Base-by-base conservation (phyloP, 2,329 filamentous ascomycete species). In the Coniochaeta prunicola region DNA sequence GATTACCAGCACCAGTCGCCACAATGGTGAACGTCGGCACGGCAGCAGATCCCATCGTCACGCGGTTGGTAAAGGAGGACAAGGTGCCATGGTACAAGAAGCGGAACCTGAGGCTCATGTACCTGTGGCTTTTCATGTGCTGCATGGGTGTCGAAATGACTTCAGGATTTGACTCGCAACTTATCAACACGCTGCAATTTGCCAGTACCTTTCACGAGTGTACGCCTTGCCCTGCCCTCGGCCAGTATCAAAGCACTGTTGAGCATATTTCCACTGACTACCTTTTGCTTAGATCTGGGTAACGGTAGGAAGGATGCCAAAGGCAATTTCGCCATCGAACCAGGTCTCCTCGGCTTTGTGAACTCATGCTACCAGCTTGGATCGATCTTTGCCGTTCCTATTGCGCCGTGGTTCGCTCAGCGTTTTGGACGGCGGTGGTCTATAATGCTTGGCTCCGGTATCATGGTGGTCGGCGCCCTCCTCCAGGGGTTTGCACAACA, bases 121-220 rank as follows among this genome's bases (percentile, higher is more conserved):
- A 87, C 65, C 67, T 86, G 7, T 70, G 82, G 60, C 76, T 87
- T 56, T 81, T 86, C 59, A 81, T 81, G 24, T 81, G 80, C 48
- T 84, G 80, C 67, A 81, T 86, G 73, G 83, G 83, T 53, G 83
- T 86, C 59, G 84, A 86, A 70, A 64, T 77, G 67, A 77, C 75
- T 0, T 76, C 74, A 13, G 75, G 75, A 0, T 77, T 77, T 61
- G 75, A 77, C 64, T 76, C 74, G 53, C 74, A 77, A 67, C 71
- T 77, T 68, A 77, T 77, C 65, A 77, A 77, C 58, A 73, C 74
- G 8, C 66, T 77, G 3, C 75, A 77, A 63, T 73, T 76, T 34
- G 70, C 76, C 12, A 64, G 64, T 0, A 64, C 64, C 0, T 77
- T 74, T 72, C 66, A 67, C 13, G 26, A 57, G 0, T 76, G 74